Evolutionary conservation across 2,329 filamentous ascomycete genomes (phyloP).

Genomic region (Elsinoe ampelina): DNA sequence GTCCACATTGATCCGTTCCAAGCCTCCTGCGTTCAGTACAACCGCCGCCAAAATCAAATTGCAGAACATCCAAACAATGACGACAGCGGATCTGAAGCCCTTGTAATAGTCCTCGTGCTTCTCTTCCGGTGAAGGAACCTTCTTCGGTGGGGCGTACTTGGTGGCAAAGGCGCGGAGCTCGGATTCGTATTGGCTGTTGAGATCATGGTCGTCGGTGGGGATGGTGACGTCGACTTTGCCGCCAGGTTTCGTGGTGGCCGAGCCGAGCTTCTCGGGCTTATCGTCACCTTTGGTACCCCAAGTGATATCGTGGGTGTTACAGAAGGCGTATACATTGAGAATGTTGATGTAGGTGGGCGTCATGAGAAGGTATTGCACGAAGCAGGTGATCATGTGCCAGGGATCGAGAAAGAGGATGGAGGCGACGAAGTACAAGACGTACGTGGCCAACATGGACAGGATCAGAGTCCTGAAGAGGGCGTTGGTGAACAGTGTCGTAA

Average conservation of each 20-base stretch:
- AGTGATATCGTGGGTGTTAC: constrained; percentile 94
- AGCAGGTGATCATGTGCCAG: constrained; percentile 97
- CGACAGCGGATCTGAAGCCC: constrained; percentile 84
- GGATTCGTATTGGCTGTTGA: constrained; percentile 88
- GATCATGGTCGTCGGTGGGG: constrained; percentile 81
- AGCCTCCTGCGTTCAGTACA: constrained; percentile 75
- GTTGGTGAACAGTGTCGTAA: constrained; percentile 72
- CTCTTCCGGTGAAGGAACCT: constrained; percentile 52
- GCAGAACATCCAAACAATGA: constrained; percentile 91
- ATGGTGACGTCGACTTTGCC: constrained; percentile 87
- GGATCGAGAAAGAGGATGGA: constrained; percentile 94
- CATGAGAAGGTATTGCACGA: constrained; percentile 87
- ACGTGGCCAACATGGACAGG: constrained; percentile 84
- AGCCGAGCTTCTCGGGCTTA: constrained; percentile 82
- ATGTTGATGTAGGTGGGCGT: constrained; percentile 98
- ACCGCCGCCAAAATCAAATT: constrained; percentile 83
- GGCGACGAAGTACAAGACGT: constrained; percentile 82
- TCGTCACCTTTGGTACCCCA: constrained; percentile 98
- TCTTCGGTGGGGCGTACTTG: constrained; percentile 67
- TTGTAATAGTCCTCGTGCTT: constrained; percentile 98
- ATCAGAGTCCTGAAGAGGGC: constrained; percentile 87
- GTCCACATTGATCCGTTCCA: constrained; percentile 45
- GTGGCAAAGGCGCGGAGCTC: constrained; percentile 65
- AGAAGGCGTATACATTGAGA: constrained; percentile 97
- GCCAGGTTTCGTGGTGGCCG: constrained; percentile 81